A percentile compares a stretch with the other conserved stretches of the same genome.
These are phyloP conservation scores for Neocucurbitaria cava DNA, from an alignment of 2,329 filamentous ascomycete species.

Conservation along the genomic window DNA sequence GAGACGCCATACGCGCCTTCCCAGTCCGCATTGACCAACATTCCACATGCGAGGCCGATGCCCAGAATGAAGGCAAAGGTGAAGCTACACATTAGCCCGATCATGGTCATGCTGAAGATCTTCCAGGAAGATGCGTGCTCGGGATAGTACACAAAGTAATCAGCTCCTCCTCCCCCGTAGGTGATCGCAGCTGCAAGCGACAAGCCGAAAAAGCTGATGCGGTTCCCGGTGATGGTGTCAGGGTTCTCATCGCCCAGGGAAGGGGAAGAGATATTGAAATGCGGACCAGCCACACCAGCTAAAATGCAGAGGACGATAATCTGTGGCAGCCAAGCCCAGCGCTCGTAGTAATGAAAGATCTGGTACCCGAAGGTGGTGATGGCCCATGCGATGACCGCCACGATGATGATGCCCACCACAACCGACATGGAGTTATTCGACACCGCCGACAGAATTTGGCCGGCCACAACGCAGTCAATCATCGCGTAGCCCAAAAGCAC, in stretches of 20 bases:
- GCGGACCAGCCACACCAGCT: slow-evolving; percentile 65
- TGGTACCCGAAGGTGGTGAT: slow-evolving; percentile 73
- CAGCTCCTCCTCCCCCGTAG: slow-evolving; percentile 68
- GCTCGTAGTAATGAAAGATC: slow-evolving; percentile 72
- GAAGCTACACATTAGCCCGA: slow-evolving; percentile 65
- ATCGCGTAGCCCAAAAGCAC: slow-evolving; percentile 68
- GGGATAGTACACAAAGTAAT: slow-evolving; percentile 73
- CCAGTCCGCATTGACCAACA: slow-evolving; percentile 61
- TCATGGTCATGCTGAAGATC: slow-evolving; percentile 64
- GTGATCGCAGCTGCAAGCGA: slow-evolving; percentile 70
- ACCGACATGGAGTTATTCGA: slow-evolving; percentile 66
- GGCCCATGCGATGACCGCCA: slow-evolving; percentile 67
- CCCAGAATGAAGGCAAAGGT: slow-evolving; percentile 68
- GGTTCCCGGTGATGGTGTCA: slow-evolving; percentile 61
- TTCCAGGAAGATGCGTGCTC: slow-evolving; percentile 58
- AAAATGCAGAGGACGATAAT: slow-evolving; percentile 67
- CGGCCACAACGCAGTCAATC: slow-evolving; percentile 70
- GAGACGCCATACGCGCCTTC: slow-evolving; percentile 63
- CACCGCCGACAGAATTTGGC: slow-evolving; percentile 72
- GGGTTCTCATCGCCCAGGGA: slow-evolving; percentile 58
- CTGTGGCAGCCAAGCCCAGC: slow-evolving; percentile 71
- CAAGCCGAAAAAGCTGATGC: slow-evolving; percentile 73
- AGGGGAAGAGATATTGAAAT: slow-evolving; percentile 63
- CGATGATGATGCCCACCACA: slow-evolving; percentile 71
- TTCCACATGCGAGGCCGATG: slow-evolving; percentile 67